Percentiles rank a stretch among this genome's conserved stretches.
Conservation (phyloP, 345 rosid species). For the Eucalyptus caleyi region DNA sequence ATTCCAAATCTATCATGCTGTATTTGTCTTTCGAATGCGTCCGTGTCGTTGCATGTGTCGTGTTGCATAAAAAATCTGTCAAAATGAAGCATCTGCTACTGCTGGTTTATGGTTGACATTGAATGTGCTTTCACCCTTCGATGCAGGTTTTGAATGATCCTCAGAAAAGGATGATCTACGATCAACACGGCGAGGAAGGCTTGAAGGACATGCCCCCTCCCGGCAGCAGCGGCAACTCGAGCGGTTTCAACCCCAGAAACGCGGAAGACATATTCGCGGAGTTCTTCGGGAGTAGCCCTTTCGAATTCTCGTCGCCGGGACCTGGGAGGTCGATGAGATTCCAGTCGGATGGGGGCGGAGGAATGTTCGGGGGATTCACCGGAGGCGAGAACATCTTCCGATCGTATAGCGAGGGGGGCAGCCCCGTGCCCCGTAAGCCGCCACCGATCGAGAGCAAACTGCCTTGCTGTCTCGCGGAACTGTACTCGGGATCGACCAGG, state of each 20-base stretch:
- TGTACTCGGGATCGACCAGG: conserved; percentile 82
- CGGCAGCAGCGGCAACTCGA: conserved; percentile 23
- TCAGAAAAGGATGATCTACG: conserved; percentile 62
- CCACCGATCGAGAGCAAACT: conserved; percentile 86
- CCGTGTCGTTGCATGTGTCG: not conserved
- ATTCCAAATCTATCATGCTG: not conserved
- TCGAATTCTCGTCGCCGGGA: conserved; percentile 64
- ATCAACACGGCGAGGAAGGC: conserved; percentile 93
- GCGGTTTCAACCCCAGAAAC: conserved; percentile 84
- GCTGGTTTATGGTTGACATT: not conserved
- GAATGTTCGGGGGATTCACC: conserved; percentile 46
- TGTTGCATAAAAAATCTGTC: not conserved
- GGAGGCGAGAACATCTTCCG: conserved; percentile 49
- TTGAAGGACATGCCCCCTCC: conserved; percentile 71
- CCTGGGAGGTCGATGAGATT: conserved; percentile 61
- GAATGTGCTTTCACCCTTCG: not conserved
- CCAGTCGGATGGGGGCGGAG: conserved; percentile 66
- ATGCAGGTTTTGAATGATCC: conserved; percentile 84
- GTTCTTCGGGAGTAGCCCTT: conserved; percentile 89
- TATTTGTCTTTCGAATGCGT: not conserved
- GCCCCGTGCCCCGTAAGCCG: conserved; percentile 43
- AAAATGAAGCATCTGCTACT: not conserved
- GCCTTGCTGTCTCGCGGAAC: conserved; percentile 88
- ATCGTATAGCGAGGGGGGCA: conserved; percentile 43
- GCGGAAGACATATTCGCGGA: conserved; percentile 97